A percentile compares a stretch with the other conserved stretches of the same genome.
phyloP scores from a whole-genome alignment of 768 basidiomycete species.

The Termitomyces sp. region DNA sequence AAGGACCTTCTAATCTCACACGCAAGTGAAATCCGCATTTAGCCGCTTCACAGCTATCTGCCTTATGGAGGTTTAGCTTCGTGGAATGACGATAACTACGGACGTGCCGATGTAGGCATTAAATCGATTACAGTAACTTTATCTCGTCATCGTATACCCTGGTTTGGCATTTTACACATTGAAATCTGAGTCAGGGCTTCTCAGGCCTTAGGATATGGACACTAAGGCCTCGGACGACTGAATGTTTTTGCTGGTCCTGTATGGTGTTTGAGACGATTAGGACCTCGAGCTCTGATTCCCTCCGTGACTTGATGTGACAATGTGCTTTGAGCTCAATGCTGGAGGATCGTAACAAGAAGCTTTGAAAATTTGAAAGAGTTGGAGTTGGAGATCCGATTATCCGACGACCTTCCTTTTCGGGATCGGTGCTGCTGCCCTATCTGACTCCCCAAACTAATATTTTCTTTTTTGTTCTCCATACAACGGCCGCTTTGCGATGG shows the following conservation, averaged over 20 bases:
- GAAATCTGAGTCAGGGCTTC: neutral
- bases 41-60: constrained; percentile 6
- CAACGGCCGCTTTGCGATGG: neutral
- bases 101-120: neutral
- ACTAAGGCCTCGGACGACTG: too few relatives aligned
- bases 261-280: neutral
- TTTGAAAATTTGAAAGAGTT: too few relatives aligned
- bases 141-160: neutral
- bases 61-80: neutral
- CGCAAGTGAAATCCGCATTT: neutral
- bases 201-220: too few relatives aligned
- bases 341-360: too few relatives aligned
- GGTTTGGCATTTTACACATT: neutral
- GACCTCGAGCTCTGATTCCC: too few relatives aligned
- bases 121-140: neutral
- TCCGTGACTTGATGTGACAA: too few relatives aligned
- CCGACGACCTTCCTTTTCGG: neutral
- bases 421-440: neutral
- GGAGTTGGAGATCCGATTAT: neutral
- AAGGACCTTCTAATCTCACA: neutral
- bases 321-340: too few relatives aligned
- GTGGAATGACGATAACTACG: neutral
- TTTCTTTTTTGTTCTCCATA: neutral
- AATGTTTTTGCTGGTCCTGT: neutral
- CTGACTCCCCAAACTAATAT: neutral